phyloP scores from a whole-genome alignment of 345 rosid genomes.

The Trapa bicornis region DNA sequence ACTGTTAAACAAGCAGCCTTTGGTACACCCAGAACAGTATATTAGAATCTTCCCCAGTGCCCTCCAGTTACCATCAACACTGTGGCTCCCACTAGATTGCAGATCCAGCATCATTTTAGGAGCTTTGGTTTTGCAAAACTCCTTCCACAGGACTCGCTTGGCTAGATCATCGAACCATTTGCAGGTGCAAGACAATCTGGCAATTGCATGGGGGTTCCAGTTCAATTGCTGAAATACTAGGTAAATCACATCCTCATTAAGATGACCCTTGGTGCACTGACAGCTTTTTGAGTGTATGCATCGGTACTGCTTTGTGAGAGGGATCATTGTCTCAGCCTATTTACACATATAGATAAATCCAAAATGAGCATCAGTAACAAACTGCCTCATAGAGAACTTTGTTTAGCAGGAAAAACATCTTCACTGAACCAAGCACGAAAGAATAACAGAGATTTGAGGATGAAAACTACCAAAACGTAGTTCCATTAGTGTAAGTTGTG shows the following conservation, averaged over 20 bases:
- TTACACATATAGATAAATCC: not conserved
- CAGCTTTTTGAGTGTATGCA: constrained; percentile 92
- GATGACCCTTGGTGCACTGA: constrained; percentile 86
- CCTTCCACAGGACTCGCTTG: constrained; percentile 88
- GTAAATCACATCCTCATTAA: constrained; percentile 72
- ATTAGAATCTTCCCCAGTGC: constrained; percentile 90
- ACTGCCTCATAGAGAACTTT: not conserved
- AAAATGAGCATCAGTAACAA: not conserved
- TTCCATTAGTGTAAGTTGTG: not conserved
- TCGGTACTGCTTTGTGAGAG: constrained; percentile 81
- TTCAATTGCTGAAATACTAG: constrained; percentile 73
- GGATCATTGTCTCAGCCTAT: constrained; percentile 24
- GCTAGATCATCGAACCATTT: constrained; percentile 98
- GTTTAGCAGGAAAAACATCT: not conserved
- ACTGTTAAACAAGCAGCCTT: constrained; percentile 58
- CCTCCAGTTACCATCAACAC: constrained; percentile 97
- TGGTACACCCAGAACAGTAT: constrained; percentile 73
- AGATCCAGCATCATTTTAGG: constrained; percentile 91
- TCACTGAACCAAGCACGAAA: not conserved
- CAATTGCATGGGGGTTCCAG: constrained; percentile 92
- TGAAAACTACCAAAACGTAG: not conserved
- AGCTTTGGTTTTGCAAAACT: constrained; percentile 78
- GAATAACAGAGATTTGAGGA: not conserved
- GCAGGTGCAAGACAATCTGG: constrained; percentile 62
- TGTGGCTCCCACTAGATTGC: constrained; percentile 83